A percentile compares a stretch with the other conserved stretches of the same genome.
Evolutionary conservation across 495 filamentous ascomycete genomes (phyloP).

Genomic region (Penicillium maclennaniae): DNA sequence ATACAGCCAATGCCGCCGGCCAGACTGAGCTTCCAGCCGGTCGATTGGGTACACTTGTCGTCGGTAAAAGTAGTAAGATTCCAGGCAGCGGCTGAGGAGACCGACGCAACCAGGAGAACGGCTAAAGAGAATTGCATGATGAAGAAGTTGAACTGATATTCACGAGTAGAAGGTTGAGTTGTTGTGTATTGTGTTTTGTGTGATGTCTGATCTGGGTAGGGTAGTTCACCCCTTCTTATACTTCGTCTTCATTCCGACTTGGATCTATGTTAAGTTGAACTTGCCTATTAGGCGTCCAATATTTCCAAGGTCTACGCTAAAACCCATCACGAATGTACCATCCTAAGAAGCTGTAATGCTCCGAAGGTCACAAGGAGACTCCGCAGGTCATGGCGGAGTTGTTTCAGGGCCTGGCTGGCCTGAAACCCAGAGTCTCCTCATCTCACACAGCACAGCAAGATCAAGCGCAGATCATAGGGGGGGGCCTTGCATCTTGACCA

Average conservation of each 20-base stretch:
- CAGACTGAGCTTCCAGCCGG: neutral
- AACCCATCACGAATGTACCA: neutral
- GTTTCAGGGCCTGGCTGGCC: neutral
- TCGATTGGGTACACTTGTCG: neutral
- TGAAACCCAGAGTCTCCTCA: neutral
- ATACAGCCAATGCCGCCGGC: slow-evolving; percentile 3
- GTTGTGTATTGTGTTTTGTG: too few species aligned
- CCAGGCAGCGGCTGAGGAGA: slow-evolving; percentile 6
- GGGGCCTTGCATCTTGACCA: too few species aligned
- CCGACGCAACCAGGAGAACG: neutral
- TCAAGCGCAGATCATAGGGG: too few species aligned
- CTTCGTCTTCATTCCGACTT: neutral
- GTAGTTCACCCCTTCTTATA: neutral
- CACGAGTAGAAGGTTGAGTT: too few species aligned
- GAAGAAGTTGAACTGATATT: neutral
- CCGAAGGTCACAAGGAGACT: neutral
- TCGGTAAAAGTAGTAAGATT: slow-evolving; percentile 6
- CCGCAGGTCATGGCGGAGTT: neutral
- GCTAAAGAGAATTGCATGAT: slow-evolving; percentile 1
- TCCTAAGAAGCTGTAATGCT: neutral
- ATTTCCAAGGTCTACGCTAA: neutral
- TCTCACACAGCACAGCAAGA: too few species aligned
- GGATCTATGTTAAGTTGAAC: neutral
- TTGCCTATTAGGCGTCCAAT: neutral
- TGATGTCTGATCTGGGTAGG: neutral